Conservation (phyloP, 1,284 basidiomycete genomes). For the Heimioporus retisporus region DNA sequence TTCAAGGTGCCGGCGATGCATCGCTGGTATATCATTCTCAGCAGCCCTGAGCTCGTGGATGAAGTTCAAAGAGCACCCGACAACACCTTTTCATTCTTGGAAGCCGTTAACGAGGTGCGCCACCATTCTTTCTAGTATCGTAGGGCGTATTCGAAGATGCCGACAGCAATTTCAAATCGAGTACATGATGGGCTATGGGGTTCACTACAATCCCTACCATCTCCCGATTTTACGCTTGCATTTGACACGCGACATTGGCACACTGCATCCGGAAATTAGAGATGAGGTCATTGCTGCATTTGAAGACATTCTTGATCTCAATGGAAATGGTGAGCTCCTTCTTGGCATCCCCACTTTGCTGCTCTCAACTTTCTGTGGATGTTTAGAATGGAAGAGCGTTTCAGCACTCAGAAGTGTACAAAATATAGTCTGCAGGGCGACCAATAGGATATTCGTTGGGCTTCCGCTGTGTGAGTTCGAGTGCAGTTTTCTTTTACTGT, state of each 20-base stretch:
- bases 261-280: conserved; percentile 38
- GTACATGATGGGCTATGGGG: conserved; percentile 32
- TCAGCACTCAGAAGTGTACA: too few species aligned
- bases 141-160: too few species aligned
- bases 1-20: conserved; percentile 53
- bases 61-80: conserved; percentile 54
- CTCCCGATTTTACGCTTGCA: conserved; percentile 33
- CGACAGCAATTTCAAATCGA: too few species aligned
- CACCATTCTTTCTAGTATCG: not conserved
- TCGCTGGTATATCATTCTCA: conserved; percentile 55
- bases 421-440: too few species aligned
- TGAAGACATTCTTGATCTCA: conserved; percentile 33
- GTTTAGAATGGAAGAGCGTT: too few species aligned
- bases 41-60: conserved; percentile 47
- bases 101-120: conserved; percentile 19
- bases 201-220: conserved; percentile 41
- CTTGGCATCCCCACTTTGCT: not conserved
- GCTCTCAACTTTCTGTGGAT: too few species aligned
- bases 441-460: conserved; percentile 52
- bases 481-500: too few species aligned
- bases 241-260: conserved; percentile 44
- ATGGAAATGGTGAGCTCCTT: conserved; percentile 26
- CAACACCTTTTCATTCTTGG: conserved; percentile 27
- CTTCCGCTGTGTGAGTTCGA: conserved; percentile 32
- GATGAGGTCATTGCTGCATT: conserved; percentile 47